These are phyloP conservation scores for Neospora caninum DNA, from an alignment of 169 alveolate genomes.

Conservation along the genomic window DNA sequence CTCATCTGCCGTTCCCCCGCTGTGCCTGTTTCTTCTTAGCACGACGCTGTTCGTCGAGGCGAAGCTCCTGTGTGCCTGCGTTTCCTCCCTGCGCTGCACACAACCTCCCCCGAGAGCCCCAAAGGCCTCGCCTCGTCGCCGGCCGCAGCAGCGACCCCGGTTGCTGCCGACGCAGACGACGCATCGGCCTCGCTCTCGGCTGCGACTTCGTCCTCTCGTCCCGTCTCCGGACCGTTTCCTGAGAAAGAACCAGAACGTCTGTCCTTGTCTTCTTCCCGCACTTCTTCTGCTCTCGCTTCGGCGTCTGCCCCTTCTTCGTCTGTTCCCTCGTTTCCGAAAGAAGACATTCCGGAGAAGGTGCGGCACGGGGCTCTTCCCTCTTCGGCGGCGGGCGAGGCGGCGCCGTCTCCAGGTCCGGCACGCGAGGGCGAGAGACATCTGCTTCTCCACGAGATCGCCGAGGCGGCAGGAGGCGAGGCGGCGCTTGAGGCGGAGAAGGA, in stretches of 20 bases:
- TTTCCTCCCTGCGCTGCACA: neutral
- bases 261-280: neutral
- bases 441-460: neutral
- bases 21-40: neutral
- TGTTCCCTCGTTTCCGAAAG: neutral
- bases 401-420: neutral
- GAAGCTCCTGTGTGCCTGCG: slow-evolving; percentile 5
- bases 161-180: no score
- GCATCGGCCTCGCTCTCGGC: no score
- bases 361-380: no score
- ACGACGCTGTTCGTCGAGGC: slow-evolving; percentile 19
- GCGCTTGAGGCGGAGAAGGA: neutral
- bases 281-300: neutral
- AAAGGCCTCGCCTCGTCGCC: no score
- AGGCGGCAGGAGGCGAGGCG: neutral
- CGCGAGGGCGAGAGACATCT: neutral
- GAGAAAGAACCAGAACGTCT: neutral
- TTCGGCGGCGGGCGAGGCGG: neutral
- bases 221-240: no score
- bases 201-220: no score
- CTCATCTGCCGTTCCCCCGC: no score
- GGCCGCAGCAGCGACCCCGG: no score
- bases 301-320: neutral
- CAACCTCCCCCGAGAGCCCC: no score
- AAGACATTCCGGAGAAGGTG: no score